Conservation (phyloP, 768 basidiomycete species). For the Mycena indigotica region DNA sequence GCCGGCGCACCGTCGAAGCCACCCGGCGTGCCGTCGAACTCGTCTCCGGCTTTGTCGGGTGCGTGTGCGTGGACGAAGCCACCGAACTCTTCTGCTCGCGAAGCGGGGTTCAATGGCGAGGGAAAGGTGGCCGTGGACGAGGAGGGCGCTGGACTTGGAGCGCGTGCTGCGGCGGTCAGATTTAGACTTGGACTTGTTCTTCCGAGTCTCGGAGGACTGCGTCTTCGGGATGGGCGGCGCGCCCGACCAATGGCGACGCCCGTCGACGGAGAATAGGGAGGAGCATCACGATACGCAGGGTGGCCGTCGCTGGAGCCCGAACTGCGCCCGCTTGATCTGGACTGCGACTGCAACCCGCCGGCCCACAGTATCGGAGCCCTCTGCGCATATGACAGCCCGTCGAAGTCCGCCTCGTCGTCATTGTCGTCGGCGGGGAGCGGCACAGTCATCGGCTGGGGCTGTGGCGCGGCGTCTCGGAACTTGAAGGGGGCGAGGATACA, state of each 20-base stretch:
- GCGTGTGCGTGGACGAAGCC: not conserved
- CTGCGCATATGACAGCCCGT: constrained; percentile 2
- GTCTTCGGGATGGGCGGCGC: not conserved
- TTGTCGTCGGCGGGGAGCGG: not conserved
- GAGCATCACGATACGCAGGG: too few species aligned
- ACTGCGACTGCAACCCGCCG: not conserved
- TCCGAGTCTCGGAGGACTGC: not conserved
- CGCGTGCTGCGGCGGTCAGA: not conserved
- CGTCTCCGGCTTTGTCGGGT: not conserved
- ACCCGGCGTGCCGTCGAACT: not conserved
- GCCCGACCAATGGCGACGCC: not conserved
- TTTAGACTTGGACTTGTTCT: not conserved
- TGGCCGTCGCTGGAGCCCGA: not conserved
- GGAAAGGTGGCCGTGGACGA: not conserved
- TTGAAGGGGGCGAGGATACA: not conserved
- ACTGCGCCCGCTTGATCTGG: not conserved
- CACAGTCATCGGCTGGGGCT: too few species aligned
- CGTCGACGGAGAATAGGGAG: not conserved
- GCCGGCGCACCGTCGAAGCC: not conserved
- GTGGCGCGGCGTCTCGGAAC: not conserved
- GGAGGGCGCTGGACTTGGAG: constrained; percentile 4
- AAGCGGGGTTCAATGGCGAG: not conserved
- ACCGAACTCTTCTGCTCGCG: not conserved
- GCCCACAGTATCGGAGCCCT: not conserved
- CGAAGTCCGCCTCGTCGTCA: constrained; percentile 8